Base-by-base conservation (phyloP, 495 filamentous ascomycete species). In the Podospora australis region DNA sequence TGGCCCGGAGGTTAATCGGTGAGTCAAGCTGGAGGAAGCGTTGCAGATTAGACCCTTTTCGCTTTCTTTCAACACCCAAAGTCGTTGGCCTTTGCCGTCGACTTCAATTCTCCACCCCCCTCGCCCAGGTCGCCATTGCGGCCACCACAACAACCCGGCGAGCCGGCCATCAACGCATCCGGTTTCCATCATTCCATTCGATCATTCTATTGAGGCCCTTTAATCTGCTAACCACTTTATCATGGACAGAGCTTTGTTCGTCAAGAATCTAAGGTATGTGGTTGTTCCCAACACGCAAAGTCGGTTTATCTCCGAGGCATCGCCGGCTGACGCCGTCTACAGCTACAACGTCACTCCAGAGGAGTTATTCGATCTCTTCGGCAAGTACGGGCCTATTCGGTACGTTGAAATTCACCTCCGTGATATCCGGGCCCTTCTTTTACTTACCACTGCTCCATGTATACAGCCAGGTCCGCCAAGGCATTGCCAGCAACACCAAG, bases 311-410 rank as follows among this genome's bases (percentile, higher is more conserved):
- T 21, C 40, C 21, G 32, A 6, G 20, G 38, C 39, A 13, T 21
- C 32, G 38, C 50, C 48, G 49, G 51, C 48, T 59, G 55, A 69
- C 42, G 46, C 34, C 40, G 36, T 17, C 47, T n/a, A 49, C 57
- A 94, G 88, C 84, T 95, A 90, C 77, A 94, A 91, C 82, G 89
- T 95, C 56, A 90, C 88, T 50, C 80, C 89, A 49, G 89, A 95
- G 66, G 88, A 95, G 68, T 77, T 96, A 38, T 96, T 95, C 71
- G 88, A 92, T 59, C 82, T 95, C 52, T 96, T 95, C 63, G 88
- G 88, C 55, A 94, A 94, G 66, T 96, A 94, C 62, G 90, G 90
- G 25, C 84, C 89, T 53, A 88, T 96, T 63, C 86, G 90, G 90
- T 94, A 81, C 60, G 82, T 49, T 19, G 25, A 13, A 16, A 29